A percentile compares a stretch with the other conserved stretches of the same genome.
Evolutionary conservation across 75 land plant species (phyloP).

Genomic region (Selaginella moellendorffii): DNA sequence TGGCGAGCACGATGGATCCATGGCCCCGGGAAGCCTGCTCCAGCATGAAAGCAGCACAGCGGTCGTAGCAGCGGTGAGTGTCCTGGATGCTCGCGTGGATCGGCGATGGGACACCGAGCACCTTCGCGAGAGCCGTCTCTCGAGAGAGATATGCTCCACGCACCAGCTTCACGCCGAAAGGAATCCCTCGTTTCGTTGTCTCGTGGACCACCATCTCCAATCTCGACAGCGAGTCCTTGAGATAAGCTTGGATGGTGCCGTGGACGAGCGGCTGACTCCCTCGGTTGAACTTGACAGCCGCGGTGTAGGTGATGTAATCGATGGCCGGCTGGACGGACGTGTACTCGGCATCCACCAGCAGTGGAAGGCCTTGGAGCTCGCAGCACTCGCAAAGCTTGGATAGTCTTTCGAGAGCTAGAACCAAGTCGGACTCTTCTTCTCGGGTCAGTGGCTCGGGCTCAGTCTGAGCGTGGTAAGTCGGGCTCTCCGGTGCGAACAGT

Average conservation of each 20-base stretch:
- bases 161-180: conserved; percentile 68
- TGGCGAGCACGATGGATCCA: conserved; percentile 52
- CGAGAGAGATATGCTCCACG: conserved; percentile 78
- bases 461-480: conserved; percentile 47
- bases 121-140: conserved; percentile 43
- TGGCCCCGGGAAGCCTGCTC: conserved; percentile 36
- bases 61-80: conserved; percentile 61
- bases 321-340: conserved; percentile 75
- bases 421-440: conserved; percentile 49
- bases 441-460: conserved; percentile 46
- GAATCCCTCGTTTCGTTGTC: conserved; percentile 41
- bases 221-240: conserved; percentile 60
- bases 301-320: conserved; percentile 54
- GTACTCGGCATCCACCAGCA: conserved; percentile 78
- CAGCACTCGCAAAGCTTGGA: conserved; percentile 35
- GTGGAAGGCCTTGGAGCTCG: conserved; percentile 28
- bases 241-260: conserved; percentile 71
- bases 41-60: conserved; percentile 58
- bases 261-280: conserved; percentile 39
- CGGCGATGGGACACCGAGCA: conserved; percentile 42
- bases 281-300: conserved; percentile 35
- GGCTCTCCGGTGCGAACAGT: conserved; percentile 50
- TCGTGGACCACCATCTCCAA: conserved; percentile 27
- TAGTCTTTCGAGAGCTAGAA: conserved; percentile 35
- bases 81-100: conserved; percentile 51